These are phyloP conservation scores for Pistacia atlantica DNA, from an alignment of 345 rosid genomes.

Conservation along the genomic window DNA sequence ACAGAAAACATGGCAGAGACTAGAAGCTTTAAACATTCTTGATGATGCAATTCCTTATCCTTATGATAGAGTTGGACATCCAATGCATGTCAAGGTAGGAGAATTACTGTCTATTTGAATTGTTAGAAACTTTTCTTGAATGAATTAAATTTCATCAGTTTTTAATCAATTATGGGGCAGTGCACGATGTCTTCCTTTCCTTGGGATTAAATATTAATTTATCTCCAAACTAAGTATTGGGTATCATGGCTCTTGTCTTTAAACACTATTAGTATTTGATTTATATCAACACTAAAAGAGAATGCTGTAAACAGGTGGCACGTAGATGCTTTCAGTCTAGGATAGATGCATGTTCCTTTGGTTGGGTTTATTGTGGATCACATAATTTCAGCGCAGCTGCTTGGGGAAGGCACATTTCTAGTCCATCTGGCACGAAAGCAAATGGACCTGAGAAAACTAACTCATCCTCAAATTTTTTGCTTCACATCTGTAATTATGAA, in stretches of 20 bases:
- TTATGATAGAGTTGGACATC: slow-evolving; percentile 61
- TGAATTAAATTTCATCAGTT: not conserved
- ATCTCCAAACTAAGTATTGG: not conserved
- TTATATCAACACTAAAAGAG: slow-evolving; percentile 6
- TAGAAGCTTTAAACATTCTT: slow-evolving; percentile 57
- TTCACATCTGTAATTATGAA: slow-evolving; percentile 85
- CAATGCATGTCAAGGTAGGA: slow-evolving; percentile 81
- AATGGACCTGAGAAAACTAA: slow-evolving; percentile 31
- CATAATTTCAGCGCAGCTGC: slow-evolving; percentile 96
- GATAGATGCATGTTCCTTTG: slow-evolving; percentile 52
- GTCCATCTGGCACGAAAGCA: slow-evolving; percentile 34
- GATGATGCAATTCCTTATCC: slow-evolving; percentile 89
- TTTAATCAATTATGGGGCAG: not conserved
- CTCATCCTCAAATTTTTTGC: slow-evolving; percentile 32
- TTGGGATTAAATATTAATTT: not conserved
- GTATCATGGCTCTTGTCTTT: not conserved
- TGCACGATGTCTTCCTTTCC: not conserved
- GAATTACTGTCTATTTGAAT: not conserved
- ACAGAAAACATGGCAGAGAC: slow-evolving; percentile 90
- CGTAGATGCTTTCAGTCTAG: slow-evolving; percentile 62
- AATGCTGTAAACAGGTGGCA: slow-evolving; percentile 59
- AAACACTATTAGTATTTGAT: not conserved
- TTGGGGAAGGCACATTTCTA: slow-evolving; percentile 75
- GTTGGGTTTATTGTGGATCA: slow-evolving; percentile 94
- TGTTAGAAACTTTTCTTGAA: slow-evolving; percentile 7